Evolutionary conservation across 2,329 filamentous ascomycete genomes (phyloP), one percentile per base, ranked within the genome.

Genomic region (Botryosphaeria dothidea): DNA sequence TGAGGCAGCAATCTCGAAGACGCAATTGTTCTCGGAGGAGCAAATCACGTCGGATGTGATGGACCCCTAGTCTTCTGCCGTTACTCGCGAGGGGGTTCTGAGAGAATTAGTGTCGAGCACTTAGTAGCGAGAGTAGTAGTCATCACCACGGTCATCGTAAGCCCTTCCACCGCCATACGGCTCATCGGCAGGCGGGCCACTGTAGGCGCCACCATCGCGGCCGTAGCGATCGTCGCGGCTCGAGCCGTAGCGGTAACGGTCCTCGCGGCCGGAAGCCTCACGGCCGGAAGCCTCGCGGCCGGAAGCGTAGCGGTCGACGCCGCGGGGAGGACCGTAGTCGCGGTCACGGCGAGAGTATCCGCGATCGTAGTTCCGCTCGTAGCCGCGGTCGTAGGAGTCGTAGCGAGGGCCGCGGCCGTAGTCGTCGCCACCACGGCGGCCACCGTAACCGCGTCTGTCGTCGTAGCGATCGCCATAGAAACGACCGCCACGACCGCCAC

Each of bases 141-240:
- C 78, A 73, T 77, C 77, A 72, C 74, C 77, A 70, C 73, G 70
- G 65, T 72, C 71, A 27, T 79, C 77, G 71, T 78, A 79, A 66
- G 75, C 75, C 72, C 76, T 73, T 67, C 77, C 75, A 54, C 71
- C 72, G 62, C 71, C 68, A 69, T 78, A 77, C 64, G 74, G 69
- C 29, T 78, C 76, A 23, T 65, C 61, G 17, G 74, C 72, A 69
- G 77, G 70, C 65, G 74, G 73, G 61, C 75, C 75, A 45, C 71
- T 71, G 65, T 78, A 77, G 57, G 68, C 66, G 57, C 69, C 67
- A 58, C 70, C 66, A 43, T 85, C 83, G 71, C 83, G 82, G 69
- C 84, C 82, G 69, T 85, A 85, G 74, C 85, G 85, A 67, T 81
- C 79, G 66, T 82, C 78, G 69, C 77, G 62, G 21, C 68, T 62